phyloP scores from a whole-genome alignment of 768 basidiomycete genomes.

The Leccinum sublutescens region DNA sequence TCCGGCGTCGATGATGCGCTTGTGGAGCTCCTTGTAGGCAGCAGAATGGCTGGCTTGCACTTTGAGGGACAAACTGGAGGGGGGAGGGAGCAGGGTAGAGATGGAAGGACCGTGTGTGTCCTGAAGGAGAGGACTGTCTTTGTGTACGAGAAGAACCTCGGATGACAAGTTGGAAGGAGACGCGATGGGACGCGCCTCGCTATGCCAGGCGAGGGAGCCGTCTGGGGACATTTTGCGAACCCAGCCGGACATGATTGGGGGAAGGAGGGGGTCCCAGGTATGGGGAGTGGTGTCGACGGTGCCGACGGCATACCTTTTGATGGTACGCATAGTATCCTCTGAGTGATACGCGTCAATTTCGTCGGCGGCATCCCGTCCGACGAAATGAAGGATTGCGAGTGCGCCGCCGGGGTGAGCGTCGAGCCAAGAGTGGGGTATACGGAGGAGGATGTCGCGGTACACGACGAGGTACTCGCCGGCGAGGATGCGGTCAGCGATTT shows the following conservation, averaged over 20 bases:
- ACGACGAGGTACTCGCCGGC: constrained; percentile 75
- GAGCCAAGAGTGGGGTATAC: constrained; percentile 76
- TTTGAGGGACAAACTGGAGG: constrained; percentile 52
- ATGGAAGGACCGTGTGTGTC: constrained; percentile 40
- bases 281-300: constrained; percentile 52
- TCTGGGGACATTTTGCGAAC: constrained; percentile 51
- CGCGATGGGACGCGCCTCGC: constrained; percentile 52
- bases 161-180: constrained; percentile 38
- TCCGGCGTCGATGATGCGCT: constrained; percentile 70
- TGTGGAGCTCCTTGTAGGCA: constrained; percentile 80
- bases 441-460: constrained; percentile 60
- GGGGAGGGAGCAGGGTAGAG: constrained; percentile 48
- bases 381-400: constrained; percentile 89
- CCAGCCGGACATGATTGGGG: constrained; percentile 87
- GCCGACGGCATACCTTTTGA: constrained; percentile 60
- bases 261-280: constrained; percentile 74
- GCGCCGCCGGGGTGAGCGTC: constrained; percentile 84
- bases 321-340: constrained; percentile 34
- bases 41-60: constrained; percentile 64
- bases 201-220: constrained; percentile 53
- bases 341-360: constrained; percentile 93
- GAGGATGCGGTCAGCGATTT: constrained; percentile 69
- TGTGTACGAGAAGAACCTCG: constrained; percentile 63
- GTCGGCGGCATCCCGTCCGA: constrained; percentile 92
- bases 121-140: constrained; percentile 27